phyloP scores from a whole-genome alignment of 768 basidiomycete genomes.

The Tricholomella constricta region DNA sequence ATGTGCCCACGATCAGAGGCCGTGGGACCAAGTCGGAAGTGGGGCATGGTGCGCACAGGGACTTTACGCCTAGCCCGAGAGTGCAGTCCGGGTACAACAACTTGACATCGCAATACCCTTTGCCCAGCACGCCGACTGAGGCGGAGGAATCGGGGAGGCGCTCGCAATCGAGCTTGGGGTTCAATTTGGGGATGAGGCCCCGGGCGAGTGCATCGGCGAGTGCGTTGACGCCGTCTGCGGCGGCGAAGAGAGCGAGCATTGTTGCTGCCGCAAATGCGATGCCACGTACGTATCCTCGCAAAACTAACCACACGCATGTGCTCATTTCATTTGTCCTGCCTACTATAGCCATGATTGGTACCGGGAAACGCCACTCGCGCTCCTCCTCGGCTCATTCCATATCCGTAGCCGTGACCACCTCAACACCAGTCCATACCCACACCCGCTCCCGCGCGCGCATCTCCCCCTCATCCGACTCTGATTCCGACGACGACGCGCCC shows the following conservation, averaged over 20 bases:
- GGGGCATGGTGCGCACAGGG: conserved; percentile 31
- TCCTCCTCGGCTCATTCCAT: conserved; percentile 29
- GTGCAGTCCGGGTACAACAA: conserved; percentile 33
- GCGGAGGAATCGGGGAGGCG: conserved; percentile 18
- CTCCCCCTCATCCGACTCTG: conserved; percentile 30
- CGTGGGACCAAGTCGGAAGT: conserved; percentile 41
- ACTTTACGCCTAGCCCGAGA: conserved; percentile 21
- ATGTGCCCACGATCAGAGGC: conserved; percentile 15
- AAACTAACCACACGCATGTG: too few relatives aligned
- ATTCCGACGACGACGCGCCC: conserved; percentile 60
- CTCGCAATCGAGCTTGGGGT: conserved; percentile 38
- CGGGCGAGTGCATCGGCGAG: conserved; percentile 62
- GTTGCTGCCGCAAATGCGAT: conserved; percentile 34
- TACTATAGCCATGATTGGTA: not conserved
- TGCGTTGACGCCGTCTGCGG: conserved; percentile 52
- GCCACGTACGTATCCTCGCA: conserved; percentile 30
- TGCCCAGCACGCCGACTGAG: conserved; percentile 6
- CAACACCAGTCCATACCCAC: not conserved
- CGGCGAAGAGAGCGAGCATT: conserved; percentile 51
- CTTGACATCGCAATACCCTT: conserved; percentile 8
- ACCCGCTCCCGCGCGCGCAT: not conserved
- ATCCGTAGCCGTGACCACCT: conserved; percentile 6
- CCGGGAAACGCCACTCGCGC: conserved; percentile 25
- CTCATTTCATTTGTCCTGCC: not conserved
- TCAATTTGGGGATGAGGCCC: conserved; percentile 33